phyloP scores from a whole-genome alignment of 2,329 filamentous ascomycete genomes.

The Chaetothyriales sp. region DNA sequence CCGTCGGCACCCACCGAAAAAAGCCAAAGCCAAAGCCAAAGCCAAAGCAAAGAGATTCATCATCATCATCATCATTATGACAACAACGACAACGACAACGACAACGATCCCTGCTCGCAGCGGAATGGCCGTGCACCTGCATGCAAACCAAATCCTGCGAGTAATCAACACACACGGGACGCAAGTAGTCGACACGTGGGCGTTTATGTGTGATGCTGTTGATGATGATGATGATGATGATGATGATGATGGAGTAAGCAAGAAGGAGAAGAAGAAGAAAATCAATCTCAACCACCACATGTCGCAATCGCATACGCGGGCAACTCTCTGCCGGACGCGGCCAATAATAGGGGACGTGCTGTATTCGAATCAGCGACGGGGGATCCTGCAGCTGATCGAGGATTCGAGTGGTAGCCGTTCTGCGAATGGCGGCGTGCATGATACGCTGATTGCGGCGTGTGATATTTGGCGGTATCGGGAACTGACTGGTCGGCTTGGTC shows the following conservation, averaged over 20 bases:
- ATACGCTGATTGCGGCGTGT: constrained; percentile 29
- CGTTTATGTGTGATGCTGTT: constrained; percentile 19
- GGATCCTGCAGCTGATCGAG: constrained; percentile 24
- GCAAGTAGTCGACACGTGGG: constrained; percentile 38
- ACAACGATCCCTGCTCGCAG: constrained; percentile 29
- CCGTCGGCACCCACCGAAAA: no score
- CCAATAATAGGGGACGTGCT: constrained; percentile 22
- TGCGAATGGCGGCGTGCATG: no score
- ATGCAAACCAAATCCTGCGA: constrained; percentile 27
- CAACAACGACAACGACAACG: constrained; percentile 1
- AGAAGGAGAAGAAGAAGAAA: no score
- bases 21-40: not conserved
- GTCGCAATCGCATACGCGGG: constrained; percentile 28
- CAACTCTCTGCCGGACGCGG: constrained; percentile 20
- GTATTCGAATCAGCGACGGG: constrained; percentile 24
- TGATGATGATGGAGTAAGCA: no score
- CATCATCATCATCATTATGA: not conserved
- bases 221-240: not conserved
- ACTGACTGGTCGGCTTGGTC: constrained; percentile 14
- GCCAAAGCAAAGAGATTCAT: not conserved
- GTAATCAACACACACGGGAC: constrained; percentile 35
- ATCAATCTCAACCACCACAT: constrained; percentile 14
- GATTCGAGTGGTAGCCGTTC: constrained; percentile 28
- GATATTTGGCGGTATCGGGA: constrained; percentile 26
- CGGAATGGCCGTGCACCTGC: constrained; percentile 26